Evolutionary conservation across 768 basidiomycete genomes (phyloP).

Genomic region (Leucosporidium scottii): DNA sequence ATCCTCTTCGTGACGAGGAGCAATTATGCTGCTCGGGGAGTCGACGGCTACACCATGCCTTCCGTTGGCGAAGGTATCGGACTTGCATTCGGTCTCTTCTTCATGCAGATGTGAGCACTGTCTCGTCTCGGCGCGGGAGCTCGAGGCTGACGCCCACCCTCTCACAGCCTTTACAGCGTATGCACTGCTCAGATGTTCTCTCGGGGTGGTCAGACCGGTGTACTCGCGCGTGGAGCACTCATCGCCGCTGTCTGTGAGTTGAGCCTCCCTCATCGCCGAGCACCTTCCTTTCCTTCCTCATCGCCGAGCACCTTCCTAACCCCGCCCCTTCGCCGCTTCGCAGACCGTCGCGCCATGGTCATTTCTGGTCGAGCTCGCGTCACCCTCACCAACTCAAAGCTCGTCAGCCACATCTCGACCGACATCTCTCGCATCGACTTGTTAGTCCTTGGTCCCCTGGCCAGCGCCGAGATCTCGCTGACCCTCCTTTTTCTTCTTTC

Average conservation of each 20-base stretch:
- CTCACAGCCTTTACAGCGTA: background rate
- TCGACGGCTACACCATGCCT: slow-evolving; percentile 39
- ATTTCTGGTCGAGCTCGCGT: slow-evolving; percentile 71
- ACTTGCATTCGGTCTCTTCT: slow-evolving; percentile 61
- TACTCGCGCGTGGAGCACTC: slow-evolving; percentile 72
- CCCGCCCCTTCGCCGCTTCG: too few relatives aligned
- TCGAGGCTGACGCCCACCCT: too few relatives aligned
- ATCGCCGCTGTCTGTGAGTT: slow-evolving; percentile 68
- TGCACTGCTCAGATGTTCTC: slow-evolving; percentile 42
- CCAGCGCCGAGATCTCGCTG: slow-evolving; percentile 41
- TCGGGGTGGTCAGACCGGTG: slow-evolving; percentile 57
- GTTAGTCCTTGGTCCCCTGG: slow-evolving; percentile 42
- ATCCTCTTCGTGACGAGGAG: slow-evolving; percentile 56
- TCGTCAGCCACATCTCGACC: slow-evolving; percentile 88
- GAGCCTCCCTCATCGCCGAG: too few relatives aligned
- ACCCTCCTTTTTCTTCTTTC: background rate
- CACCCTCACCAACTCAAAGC: slow-evolving; percentile 72
- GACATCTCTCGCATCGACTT: slow-evolving; percentile 88
- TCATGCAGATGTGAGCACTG: slow-evolving; percentile 45
- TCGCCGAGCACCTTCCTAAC: too few relatives aligned
- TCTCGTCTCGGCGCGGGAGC: too few relatives aligned
- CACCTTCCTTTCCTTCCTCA: too few relatives aligned
- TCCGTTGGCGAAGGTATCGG: slow-evolving; percentile 52
- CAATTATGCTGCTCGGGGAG: slow-evolving; percentile 51
- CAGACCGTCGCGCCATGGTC: slow-evolving; percentile 55